Evolutionary conservation across 129 eudicot species (phyloP), one percentile per base, ranked within the genome.

Genomic region (Helichrysum umbraculigerum): DNA sequence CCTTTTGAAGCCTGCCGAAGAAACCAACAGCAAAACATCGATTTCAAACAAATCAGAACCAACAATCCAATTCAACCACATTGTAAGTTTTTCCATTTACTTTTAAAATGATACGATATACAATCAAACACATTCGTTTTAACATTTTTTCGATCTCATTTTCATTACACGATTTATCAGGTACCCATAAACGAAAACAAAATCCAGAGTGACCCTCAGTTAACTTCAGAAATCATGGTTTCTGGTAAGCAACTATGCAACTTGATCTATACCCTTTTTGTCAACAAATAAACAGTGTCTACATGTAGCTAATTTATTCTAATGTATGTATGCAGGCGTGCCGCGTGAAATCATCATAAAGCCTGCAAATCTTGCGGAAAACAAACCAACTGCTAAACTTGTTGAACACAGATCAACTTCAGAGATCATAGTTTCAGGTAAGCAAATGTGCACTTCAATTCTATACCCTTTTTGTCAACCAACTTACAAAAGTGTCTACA

Each of bases 1-100:
- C 11, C 66, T 16, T 52, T 71, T 51, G 42, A 56, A 34, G 28
- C 82, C 72, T 7, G 54, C n/a, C 3, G 73, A 79, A 82, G 72
- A 73, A 75, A 60, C 65, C 72, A 64, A 19, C 79, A 77, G 14
- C 73, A 78, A 32, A 56, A 32, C 20, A 76, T 63, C 66, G 32
- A 37, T 33, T 58, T 41, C n/a, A 11, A 68, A 66, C 70, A 67
- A 73, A 70, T 39, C 85, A 65, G 87, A 84, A 63, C 74, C 54
- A 52, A 77, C 50, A 41, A 44, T n/a, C 42, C 33, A 15, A 41
- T 50, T 33, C n/a, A 34, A 71, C 71, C 85, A 82, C 66, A 83
- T n/a, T 6, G 96, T 92, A 90, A 87, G 90, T 41, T 9, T 8
- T 41, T 41, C 2, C 70, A 52, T 79, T 68, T 10, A 10, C 56